phyloP scores from a whole-genome alignment of 2,329 filamentous ascomycete genomes.

The Talaromyces sp. region DNA sequence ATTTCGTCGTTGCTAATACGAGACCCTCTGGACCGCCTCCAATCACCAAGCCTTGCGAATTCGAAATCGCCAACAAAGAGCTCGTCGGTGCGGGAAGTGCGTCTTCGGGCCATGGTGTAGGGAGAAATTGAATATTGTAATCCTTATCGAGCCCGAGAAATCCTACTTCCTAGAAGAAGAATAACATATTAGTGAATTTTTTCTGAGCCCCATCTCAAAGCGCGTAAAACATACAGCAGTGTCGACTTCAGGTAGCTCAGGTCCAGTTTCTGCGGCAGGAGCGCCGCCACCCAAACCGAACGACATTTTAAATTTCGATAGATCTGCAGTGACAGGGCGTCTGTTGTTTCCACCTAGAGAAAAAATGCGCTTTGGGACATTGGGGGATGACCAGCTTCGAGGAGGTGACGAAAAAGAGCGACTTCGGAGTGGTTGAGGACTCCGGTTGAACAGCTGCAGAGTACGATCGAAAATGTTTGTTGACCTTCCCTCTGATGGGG shows the following conservation, averaged over 20 bases:
- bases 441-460: constrained; percentile 40
- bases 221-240: constrained; percentile 62
- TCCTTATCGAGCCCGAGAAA: constrained; percentile 79
- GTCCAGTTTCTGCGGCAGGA: constrained; percentile 52
- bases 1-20: constrained; percentile 70
- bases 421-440: constrained; percentile 41
- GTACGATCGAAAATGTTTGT: constrained; percentile 46
- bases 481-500: constrained; percentile 24
- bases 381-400: constrained; percentile 33
- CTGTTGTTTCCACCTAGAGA: constrained; percentile 33
- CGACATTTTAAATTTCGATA: constrained; percentile 52
- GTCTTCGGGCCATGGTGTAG: constrained; percentile 68
- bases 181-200: not conserved
- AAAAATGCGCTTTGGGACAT: constrained; percentile 35
- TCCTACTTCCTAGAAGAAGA: constrained; percentile 60
- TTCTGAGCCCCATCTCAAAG: not conserved
- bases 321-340: constrained; percentile 38
- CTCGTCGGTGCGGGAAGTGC: constrained; percentile 70
- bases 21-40: constrained; percentile 81
- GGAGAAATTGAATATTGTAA: constrained; percentile 74
- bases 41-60: constrained; percentile 74
- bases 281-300: constrained; percentile 57
- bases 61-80: constrained; percentile 80
- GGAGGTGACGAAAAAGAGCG: constrained; percentile 41
- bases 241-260: constrained; percentile 71